These are phyloP conservation scores for Leccinum olivaceopallidum DNA, from an alignment of 768 basidiomycete genomes.

Conservation along the genomic window DNA sequence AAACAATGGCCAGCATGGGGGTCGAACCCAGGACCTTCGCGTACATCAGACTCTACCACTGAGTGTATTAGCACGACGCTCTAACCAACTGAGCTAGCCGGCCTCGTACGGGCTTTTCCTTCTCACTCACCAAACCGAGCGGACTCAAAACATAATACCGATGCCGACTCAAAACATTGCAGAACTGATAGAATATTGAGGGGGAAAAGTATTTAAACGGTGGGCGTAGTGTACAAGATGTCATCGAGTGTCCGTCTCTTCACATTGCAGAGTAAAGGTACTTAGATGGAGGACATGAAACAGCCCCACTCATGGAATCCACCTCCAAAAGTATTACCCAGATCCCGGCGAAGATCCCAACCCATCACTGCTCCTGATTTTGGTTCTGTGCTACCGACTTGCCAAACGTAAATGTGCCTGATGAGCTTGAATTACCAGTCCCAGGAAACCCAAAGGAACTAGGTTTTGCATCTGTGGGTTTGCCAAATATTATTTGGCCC, in stretches of 20 bases:
- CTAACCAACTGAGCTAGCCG: conserved; percentile 94
- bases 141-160: not conserved
- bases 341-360: not conserved
- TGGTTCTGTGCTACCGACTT: conserved; percentile 32
- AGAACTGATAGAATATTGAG: conserved; percentile 1
- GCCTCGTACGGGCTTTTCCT: conserved; percentile 36
- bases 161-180: not conserved
- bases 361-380: conserved; percentile 35
- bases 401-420: conserved; percentile 24
- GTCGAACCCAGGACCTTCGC: conserved; percentile 44
- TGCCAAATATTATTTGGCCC: conserved; percentile 15
- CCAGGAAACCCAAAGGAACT: conserved; percentile 37
- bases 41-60: conserved; percentile 3
- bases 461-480: conserved; percentile 20
- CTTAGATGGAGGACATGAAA: not conserved
- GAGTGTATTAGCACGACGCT: conserved; percentile 75
- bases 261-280: not conserved
- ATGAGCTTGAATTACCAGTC: conserved; percentile 13
- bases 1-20: conserved; percentile 38
- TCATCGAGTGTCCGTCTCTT: conserved; percentile 1
- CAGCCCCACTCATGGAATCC: not conserved
- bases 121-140: not conserved
- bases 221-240: conserved; percentile 21
- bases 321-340: not conserved
- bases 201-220: conserved; percentile 4